Evolutionary conservation across 2,329 filamentous ascomycete species (phyloP), one percentile per base, ranked within the genome.

Genomic region (Aaosphaeria arxii): DNA sequence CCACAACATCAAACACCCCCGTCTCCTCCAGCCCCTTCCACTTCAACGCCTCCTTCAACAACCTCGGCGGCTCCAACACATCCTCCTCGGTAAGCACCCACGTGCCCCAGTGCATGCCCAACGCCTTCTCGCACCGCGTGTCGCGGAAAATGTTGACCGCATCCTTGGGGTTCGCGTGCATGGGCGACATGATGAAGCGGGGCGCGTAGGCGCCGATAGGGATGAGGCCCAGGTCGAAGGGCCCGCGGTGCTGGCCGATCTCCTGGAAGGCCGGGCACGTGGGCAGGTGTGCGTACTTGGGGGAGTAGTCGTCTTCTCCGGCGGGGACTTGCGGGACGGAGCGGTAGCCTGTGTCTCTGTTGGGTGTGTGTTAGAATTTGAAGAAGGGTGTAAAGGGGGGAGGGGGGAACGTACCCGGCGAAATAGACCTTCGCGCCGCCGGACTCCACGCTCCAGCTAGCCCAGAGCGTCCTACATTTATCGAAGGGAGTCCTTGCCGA

Each of bases 191-290:
- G 53, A 94, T 70, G 59, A 70, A 79, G 28, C 88, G 78, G 0
- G 88, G 88, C 50, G 82, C 77, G 70, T 96, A 96, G 2, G 91
- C 92, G 45, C 92, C 92, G 57, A 97, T 96, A 36, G 92, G 92
- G 55, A 97, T 94, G 47, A 96, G 74, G 0, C 92, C 92, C 5
- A 97, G 80, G 67, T 96, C 90, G 61, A 96, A 96, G 0, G 90
- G 89, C 0, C 92, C 91, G 32, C 89, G 80, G 45, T 86, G 79
- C 11, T 83, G 73, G 52, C 92, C 92, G 53, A 96, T 91, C 68
- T 95, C 80, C 53, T 82, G 81, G 74, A 96, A 96, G 43, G 91
- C 89, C 6, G 91, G 91, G 64, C 89, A 95, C 24, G 77, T 74
- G 4, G 91, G 90, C 44, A 85, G 75, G 11, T 84, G 75, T 59